Evolutionary conservation across 2,329 filamentous ascomycete species (phyloP), one percentile per base, ranked within the genome.

Genomic region (Cladosporium cucumerinum): DNA sequence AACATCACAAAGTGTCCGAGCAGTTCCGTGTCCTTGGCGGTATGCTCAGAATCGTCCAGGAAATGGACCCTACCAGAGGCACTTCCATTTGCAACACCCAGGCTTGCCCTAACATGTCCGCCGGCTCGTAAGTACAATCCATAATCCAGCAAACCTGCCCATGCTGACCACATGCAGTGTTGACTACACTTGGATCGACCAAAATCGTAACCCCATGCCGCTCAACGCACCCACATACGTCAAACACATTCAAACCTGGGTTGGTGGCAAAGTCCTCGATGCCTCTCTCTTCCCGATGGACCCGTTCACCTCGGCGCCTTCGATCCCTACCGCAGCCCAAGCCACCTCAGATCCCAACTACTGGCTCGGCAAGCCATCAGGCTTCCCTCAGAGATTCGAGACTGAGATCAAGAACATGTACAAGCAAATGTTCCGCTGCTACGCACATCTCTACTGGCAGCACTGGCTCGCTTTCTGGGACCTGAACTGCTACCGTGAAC

Each of bases 181-280:
- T 78, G 96, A 92, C 28, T 98, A 97, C 78, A 97, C 93, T 57
- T 98, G 94, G 94, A 86, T 98, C 63, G 96, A 97, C 79, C 89
- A 89, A 69, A 89, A 91, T 72, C 88, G 90, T 71, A 89, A 92
- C 75, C 93, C 94, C 12, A 93, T 96, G 69, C 94, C 96, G 78
- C 90, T 98, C 49, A 93, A 94, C 3, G 94, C 94, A 7, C 89
- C 89, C 67, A 93, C 96, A 78, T 98, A 98, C 80, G 95, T 97
- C 80, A 92, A 92, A 70, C 87, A 97, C 28, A 96, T 98, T 77
- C 93, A 97, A 80, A 92, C 94, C 74, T 98, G 94, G 93, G 96
- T 98, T 76, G 91, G 92, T 32, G 92, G 93, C 79, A 98, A 98
- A 81, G 92, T 97, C 69, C 92, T 95, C 72, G 93, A 98, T 76